Conservation (phyloP, 2,329 filamentous ascomycete species). For the Fusarium coicis region DNA sequence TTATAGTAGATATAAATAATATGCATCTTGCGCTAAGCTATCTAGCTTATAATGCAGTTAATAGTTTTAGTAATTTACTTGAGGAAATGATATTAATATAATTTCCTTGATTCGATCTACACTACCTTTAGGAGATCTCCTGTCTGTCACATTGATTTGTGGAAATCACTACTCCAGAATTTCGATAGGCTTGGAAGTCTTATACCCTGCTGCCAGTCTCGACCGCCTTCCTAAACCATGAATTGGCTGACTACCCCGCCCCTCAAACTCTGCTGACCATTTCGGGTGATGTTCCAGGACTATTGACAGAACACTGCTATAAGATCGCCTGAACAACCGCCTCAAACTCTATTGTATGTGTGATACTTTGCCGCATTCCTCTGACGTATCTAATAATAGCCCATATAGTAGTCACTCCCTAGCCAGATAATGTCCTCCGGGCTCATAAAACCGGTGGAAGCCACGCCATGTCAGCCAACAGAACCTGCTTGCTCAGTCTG, state of each 20-base stretch:
- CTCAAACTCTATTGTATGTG: accelerated
- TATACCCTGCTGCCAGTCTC: not conserved
- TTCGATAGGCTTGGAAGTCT: accelerated
- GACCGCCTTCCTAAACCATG: not conserved
- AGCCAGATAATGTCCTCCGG: not conserved
- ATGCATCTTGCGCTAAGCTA: too few relatives aligned
- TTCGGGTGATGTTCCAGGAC: accelerated
- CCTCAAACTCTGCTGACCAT: not conserved
- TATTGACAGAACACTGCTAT: not conserved
- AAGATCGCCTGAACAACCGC: accelerated
- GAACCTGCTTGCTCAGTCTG: not conserved
- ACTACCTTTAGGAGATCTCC: too few relatives aligned
- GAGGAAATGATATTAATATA: too few relatives aligned
- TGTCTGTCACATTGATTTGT: not conserved
- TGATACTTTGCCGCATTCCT: accelerated
- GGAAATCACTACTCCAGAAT: too few relatives aligned
- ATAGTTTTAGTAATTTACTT: too few relatives aligned
- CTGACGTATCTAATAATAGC: accelerated
- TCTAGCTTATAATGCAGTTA: too few relatives aligned
- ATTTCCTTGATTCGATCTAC: too few relatives aligned
- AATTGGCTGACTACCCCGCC: not conserved
- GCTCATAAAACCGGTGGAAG: accelerated
- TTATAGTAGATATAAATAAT: too few relatives aligned
- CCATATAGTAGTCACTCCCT: too few relatives aligned
- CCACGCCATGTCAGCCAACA: accelerated